Evolutionary conservation across 768 basidiomycete genomes (phyloP).

Genomic region (Megacollybia marginata): DNA sequence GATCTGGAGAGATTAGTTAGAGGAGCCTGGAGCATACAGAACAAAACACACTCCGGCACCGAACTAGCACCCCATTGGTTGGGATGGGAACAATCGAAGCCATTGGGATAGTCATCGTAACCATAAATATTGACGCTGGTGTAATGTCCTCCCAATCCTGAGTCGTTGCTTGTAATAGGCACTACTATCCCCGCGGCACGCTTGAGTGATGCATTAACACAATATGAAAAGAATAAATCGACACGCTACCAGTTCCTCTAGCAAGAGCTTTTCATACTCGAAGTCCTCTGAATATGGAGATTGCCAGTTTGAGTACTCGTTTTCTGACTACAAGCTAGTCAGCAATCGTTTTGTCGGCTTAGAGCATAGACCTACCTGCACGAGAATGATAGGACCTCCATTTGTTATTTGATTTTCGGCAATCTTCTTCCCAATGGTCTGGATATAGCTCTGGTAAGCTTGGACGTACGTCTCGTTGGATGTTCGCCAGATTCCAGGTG

Average conservation of each 20-base stretch:
- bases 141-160: constrained; percentile 37
- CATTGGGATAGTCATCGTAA: constrained; percentile 45
- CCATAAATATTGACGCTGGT: constrained; percentile 43
- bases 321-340: constrained; percentile 32
- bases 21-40: not conserved
- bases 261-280: constrained; percentile 27
- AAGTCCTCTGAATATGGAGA: constrained; percentile 32
- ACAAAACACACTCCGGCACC: constrained; percentile 27
- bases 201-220: constrained; percentile 15
- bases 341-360: not conserved
- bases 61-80: constrained; percentile 34
- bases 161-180: constrained; percentile 41
- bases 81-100: constrained; percentile 47
- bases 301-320: constrained; percentile 42
- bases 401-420: constrained; percentile 51
- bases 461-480: constrained; percentile 32
- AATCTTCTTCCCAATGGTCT: constrained; percentile 35
- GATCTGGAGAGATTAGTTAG: constrained; percentile 14
- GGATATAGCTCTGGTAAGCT: constrained; percentile 45
- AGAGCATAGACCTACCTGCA: constrained; percentile 18
- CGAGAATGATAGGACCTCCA: constrained; percentile 48
- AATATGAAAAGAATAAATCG: not conserved
- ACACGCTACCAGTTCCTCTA: constrained; percentile 23
- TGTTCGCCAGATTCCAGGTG: constrained; percentile 39
- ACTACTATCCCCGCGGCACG: constrained; percentile 35